Conservation (phyloP, 208 protist species). For the Borovskyia barvae region DNA sequence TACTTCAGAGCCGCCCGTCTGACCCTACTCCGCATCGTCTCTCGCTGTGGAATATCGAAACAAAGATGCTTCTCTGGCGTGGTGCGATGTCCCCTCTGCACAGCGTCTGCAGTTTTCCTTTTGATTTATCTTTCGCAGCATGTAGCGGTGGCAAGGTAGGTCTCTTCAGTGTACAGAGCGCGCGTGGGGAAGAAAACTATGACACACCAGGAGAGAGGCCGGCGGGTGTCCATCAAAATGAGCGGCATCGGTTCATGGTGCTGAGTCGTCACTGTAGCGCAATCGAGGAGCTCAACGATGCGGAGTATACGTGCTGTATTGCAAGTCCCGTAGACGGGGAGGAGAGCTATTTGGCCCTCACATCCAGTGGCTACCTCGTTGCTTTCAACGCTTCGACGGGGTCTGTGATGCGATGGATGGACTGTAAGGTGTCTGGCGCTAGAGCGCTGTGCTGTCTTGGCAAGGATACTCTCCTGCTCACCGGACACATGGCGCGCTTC, state of each 20-base stretch:
- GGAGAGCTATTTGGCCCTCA: slow-evolving; percentile 50
- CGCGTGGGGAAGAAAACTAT: background rate
- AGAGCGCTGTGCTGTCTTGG: slow-evolving; percentile 24
- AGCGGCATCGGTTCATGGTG: slow-evolving; percentile 34
- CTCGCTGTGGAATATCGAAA: slow-evolving; percentile 54
- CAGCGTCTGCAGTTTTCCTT: slow-evolving; percentile 47
- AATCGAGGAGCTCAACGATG: slow-evolving; percentile 58
- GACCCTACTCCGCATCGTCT: slow-evolving; percentile 41
- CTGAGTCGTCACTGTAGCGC: slow-evolving; percentile 56
- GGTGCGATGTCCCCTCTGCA: slow-evolving; percentile 56
- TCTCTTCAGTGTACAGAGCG: slow-evolving; percentile 38
- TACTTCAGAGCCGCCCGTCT: slow-evolving; percentile 31
- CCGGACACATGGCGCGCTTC: slow-evolving; percentile 58
- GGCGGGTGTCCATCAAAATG: background rate
- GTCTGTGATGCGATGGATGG: slow-evolving; percentile 81
- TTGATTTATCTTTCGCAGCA: slow-evolving; percentile 46
- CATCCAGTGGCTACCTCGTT: slow-evolving; percentile 59
- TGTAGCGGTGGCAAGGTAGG: slow-evolving; percentile 42
- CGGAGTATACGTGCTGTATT: slow-evolving; percentile 51
- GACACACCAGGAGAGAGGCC: background rate
- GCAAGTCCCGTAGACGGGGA: slow-evolving; percentile 13
- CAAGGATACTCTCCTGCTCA: slow-evolving; percentile 44
- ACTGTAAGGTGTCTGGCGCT: slow-evolving; percentile 73
- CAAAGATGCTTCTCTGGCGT: slow-evolving; percentile 56
- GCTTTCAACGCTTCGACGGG: slow-evolving; percentile 58